Percentiles rank a stretch among this genome's conserved stretches.
Conservation (phyloP, 495 filamentous ascomycete genomes). For the Rusavskia elegans region DNA sequence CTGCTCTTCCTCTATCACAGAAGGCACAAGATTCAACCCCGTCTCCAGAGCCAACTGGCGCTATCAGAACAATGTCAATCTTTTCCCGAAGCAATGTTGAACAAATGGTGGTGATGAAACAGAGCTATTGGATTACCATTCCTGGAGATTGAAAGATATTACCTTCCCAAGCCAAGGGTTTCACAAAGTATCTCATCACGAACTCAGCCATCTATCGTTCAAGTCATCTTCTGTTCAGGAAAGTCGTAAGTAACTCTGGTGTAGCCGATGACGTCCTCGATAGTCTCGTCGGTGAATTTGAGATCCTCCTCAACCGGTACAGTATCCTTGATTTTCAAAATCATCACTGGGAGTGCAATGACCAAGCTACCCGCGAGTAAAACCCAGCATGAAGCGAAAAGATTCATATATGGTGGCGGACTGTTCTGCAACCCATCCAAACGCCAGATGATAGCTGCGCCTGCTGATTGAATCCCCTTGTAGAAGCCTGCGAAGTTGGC, state of each 20-base stretch:
- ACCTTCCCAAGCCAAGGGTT: too few relatives aligned
- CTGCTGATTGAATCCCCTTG: slow-evolving; percentile 94
- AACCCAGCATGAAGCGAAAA: slow-evolving; percentile 54
- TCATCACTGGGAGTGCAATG: slow-evolving; percentile 64
- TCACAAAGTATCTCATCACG: too few relatives aligned
- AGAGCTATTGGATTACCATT: too few relatives aligned
- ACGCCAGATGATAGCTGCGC: slow-evolving; percentile 73
- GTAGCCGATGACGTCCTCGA: slow-evolving; percentile 34
- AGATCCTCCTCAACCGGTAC: slow-evolving; percentile 61
- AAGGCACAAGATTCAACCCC: too few relatives aligned
- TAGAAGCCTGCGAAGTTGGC: slow-evolving; percentile 94
- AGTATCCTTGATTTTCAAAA: slow-evolving; percentile 60
- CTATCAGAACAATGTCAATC: too few relatives aligned
- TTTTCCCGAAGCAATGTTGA: too few relatives aligned
- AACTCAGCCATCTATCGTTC: neutral
- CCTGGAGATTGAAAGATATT: too few relatives aligned
- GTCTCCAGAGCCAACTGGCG: too few relatives aligned
- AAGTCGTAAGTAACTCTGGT: slow-evolving; percentile 1
- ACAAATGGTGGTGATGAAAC: too few relatives aligned
- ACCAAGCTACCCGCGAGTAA: slow-evolving; percentile 56
- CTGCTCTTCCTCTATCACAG: too few relatives aligned
- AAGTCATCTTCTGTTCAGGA: slow-evolving; percentile 3
- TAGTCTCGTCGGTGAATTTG: slow-evolving; percentile 67
- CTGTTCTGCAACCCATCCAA: slow-evolving; percentile 7
- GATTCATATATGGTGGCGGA: slow-evolving; percentile 40